These are phyloP conservation scores for Apocynum venetum DNA, from an alignment of 257 asterid species.

Conservation along the genomic window DNA sequence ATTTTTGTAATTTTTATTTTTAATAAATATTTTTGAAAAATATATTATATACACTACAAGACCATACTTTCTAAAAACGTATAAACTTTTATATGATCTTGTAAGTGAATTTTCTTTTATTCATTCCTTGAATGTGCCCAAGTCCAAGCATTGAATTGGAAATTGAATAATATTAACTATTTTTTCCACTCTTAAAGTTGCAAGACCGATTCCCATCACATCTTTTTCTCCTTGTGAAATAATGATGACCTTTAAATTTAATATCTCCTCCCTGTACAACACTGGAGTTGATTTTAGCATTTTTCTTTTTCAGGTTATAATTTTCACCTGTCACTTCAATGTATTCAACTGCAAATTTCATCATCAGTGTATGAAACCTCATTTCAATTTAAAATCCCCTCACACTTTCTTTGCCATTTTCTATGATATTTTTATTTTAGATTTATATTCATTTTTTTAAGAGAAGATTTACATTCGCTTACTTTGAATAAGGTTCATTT, in stretches of 20 bases:
- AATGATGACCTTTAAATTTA: neutral
- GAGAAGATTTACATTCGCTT: no score
- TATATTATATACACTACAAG: no score
- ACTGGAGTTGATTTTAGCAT: neutral
- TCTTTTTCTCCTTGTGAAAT: constrained; percentile 5
- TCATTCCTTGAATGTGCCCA: constrained; percentile 1
- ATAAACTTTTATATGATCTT: neutral
- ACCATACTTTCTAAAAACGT: neutral
- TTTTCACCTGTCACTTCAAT: neutral
- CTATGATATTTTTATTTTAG: no score
- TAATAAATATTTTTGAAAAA: no score
- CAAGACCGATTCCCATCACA: neutral
- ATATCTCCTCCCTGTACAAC: neutral
- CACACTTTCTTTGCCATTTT: no score
- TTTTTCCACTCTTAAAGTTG: neutral
- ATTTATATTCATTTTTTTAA: no score
- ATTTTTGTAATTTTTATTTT: no score
- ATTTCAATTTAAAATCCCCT: neutral
- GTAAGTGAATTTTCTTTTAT: neutral
- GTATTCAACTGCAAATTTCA: neutral
- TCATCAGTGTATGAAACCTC: neutral
- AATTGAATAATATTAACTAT: neutral
- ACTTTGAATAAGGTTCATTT: no score
- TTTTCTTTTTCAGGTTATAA: neutral
- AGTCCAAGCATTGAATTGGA: neutral